A percentile compares a stretch with the other conserved stretches of the same genome.
Conservation (phyloP, 2,329 filamentous ascomycete genomes). For the Colletotrichum sp. region DNA sequence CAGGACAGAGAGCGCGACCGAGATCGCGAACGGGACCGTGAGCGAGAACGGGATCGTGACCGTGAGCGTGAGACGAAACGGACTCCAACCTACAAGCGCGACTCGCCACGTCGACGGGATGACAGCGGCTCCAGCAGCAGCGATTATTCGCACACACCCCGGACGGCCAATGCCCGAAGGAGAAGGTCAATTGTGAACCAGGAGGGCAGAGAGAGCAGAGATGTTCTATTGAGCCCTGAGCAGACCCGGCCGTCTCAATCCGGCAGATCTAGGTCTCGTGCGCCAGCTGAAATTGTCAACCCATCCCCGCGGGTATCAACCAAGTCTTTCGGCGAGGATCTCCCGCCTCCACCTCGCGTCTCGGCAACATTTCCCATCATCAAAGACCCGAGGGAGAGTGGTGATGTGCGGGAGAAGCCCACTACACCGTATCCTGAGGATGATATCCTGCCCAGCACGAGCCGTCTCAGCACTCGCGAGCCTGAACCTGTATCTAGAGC, state of each 20-base stretch:
- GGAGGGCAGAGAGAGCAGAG: slow-evolving; percentile 30
- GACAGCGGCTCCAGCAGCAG: slow-evolving; percentile 45
- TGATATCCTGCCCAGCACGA: slow-evolving; percentile 31
- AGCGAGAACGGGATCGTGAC: background rate
- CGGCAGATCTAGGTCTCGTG: slow-evolving; percentile 36
- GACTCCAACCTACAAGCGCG: slow-evolving; percentile 29
- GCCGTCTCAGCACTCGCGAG: slow-evolving; percentile 12
- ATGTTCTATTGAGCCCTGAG: slow-evolving; percentile 25
- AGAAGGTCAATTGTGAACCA: slow-evolving; percentile 40
- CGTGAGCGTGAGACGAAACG: slow-evolving; percentile 22
- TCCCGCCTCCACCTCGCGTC: slow-evolving; percentile 25
- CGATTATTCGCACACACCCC: slow-evolving; percentile 36
- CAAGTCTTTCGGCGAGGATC: slow-evolving; percentile 15
- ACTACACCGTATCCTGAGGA: slow-evolving; percentile 31
- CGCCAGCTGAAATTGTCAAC: slow-evolving; percentile 30
- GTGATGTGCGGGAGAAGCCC: slow-evolving; percentile 3
- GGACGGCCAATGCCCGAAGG: slow-evolving; percentile 31
- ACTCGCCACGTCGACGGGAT: slow-evolving; percentile 31
- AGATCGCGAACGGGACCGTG: background rate
- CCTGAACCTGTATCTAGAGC: slow-evolving; percentile 3
- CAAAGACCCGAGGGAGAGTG: slow-evolving; percentile 10
- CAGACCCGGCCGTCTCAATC: slow-evolving; percentile 16
- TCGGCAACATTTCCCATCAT: slow-evolving; percentile 34
- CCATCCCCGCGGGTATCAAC: slow-evolving; percentile 30
- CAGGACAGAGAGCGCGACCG: slow-evolving; percentile 18